Evolutionary conservation across 2,329 filamentous ascomycete species (phyloP).

Genomic region (Apiospora aurea): DNA sequence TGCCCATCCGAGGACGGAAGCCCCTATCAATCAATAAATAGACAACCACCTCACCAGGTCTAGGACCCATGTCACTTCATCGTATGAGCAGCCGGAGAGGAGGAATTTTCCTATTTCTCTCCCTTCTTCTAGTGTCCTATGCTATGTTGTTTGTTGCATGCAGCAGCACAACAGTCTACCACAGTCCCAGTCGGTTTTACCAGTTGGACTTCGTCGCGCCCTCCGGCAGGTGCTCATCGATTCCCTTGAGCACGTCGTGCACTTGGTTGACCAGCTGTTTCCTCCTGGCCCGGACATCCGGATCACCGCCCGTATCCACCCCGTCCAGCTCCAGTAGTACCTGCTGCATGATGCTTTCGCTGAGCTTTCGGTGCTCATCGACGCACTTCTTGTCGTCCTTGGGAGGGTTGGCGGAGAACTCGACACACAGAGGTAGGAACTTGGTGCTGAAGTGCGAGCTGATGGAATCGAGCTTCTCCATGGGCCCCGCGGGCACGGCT

Average conservation of each 20-base stretch:
- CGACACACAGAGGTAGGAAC: conserved; percentile 69
- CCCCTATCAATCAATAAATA: background rate
- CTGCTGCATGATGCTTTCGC: conserved; percentile 78
- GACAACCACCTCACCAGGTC: background rate
- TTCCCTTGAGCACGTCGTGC: conserved; percentile 68
- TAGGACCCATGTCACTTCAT: background rate
- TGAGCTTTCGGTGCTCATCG: conserved; percentile 78
- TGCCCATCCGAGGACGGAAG: background rate
- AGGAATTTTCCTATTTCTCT: background rate
- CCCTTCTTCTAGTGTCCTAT: background rate
- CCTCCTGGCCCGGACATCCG: conserved; percentile 67
- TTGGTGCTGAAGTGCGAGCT: conserved; percentile 68
- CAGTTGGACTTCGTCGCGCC: conserved; percentile 27
- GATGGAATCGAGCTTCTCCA: conserved; percentile 73
- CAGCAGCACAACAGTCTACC: background rate
- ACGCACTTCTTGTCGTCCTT: conserved; percentile 70
- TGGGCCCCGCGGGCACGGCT: conserved; percentile 48
- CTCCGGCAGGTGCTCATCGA: conserved; percentile 59
- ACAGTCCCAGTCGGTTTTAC: background rate
- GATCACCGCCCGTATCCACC: conserved; percentile 75
- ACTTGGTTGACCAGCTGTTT: conserved; percentile 78
- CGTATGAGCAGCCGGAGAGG: background rate
- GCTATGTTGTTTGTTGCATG: background rate
- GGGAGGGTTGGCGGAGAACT: conserved; percentile 70
- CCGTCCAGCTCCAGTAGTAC: conserved; percentile 79